Base-by-base conservation (phyloP, 2,329 filamentous ascomycete genomes). In the Fusarium clavum region DNA sequence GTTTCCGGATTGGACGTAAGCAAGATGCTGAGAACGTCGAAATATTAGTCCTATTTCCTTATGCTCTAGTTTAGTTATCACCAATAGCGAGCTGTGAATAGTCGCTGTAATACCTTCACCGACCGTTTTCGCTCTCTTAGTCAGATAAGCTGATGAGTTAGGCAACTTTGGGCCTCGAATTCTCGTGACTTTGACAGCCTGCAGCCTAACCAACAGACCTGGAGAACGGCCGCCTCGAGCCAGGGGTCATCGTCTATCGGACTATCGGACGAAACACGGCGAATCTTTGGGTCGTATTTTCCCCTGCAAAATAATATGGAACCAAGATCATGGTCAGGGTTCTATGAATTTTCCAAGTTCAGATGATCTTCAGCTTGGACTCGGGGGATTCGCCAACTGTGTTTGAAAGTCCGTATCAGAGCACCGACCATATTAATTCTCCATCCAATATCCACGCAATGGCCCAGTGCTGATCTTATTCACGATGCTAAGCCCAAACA, bases 81-180 rank as follows among this genome's bases (percentile, higher is more conserved):
- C 69, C 73, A 75, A 75, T 74, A 13, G 57, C 48, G 24, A 47
- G 47, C 14, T 22, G 27, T 29, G 14, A 46, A 47, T 69, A 75
- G 59, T 75, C 72, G 71, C 72, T 60, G 22, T 14, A 54, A 56
- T 25, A 41, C 25, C 32, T 57, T 66, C 49, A 38, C 24, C 32
- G 34, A 46, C 47, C 56, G 24, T 24, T 18, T 53, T 14, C 1
- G 12, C 11, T 43, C 24, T 43, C 29, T 45, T 51, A 27, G 45
- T 52, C 34, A 46, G 46, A 27, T 41, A 25, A 44, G 20, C 41
- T 45, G 14, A 49, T 61, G 38, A 40, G 48, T 61, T 44, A 40
- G 48, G 38, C 43, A 30, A n/a, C 13, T 46, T 41, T 29, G 30
- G 48, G 47, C 43, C 13, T 61, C 18, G 3, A n/a, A 38, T 51